These are phyloP conservation scores for Cicer yamashitae DNA, from an alignment of 306 rosid species.

Conservation along the genomic window DNA sequence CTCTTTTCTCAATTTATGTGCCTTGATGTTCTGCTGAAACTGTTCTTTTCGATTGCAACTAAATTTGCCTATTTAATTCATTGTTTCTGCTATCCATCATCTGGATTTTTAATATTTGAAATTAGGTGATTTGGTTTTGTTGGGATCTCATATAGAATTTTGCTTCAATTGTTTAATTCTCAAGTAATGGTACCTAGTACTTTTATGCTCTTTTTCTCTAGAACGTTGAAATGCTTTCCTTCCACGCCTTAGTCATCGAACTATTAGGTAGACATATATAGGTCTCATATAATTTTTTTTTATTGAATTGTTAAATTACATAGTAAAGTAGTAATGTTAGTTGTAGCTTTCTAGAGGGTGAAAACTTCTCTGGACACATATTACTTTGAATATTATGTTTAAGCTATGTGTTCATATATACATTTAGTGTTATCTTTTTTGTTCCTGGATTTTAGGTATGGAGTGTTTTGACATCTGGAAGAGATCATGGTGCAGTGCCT, in stretches of 20 bases:
- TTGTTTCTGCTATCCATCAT: slow-evolving; percentile 14
- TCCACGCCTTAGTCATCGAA: not conserved
- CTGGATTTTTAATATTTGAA: slow-evolving; percentile 34
- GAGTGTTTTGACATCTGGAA: slow-evolving; percentile 70
- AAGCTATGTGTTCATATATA: not conserved
- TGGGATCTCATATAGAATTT: slow-evolving; percentile 6
- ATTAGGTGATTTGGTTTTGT: slow-evolving; percentile 14
- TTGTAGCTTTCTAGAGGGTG: slow-evolving; percentile 28
- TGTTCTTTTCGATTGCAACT: not conserved
- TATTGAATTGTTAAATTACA: slow-evolving; percentile 35
- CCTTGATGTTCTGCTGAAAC: not conserved
- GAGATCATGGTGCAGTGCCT: slow-evolving; percentile 86
- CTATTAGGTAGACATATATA: not conserved
- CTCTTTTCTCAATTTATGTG: too few relatives aligned
- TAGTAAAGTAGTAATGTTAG: not conserved
- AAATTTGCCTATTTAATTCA: not conserved
- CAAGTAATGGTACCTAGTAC: not conserved
- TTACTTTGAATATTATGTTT: slow-evolving; percentile 7
- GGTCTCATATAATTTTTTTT: not conserved
- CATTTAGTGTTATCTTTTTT: not conserved
- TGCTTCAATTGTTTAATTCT: slow-evolving; percentile 20
- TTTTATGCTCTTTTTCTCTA: not conserved
- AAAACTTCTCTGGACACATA: not conserved
- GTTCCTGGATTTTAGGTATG: slow-evolving; percentile 66
- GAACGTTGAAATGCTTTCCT: slow-evolving; percentile 4